Evolutionary conservation across 1,284 basidiomycete species (phyloP).

Genomic region (Lentinula novae-zelandiae): DNA sequence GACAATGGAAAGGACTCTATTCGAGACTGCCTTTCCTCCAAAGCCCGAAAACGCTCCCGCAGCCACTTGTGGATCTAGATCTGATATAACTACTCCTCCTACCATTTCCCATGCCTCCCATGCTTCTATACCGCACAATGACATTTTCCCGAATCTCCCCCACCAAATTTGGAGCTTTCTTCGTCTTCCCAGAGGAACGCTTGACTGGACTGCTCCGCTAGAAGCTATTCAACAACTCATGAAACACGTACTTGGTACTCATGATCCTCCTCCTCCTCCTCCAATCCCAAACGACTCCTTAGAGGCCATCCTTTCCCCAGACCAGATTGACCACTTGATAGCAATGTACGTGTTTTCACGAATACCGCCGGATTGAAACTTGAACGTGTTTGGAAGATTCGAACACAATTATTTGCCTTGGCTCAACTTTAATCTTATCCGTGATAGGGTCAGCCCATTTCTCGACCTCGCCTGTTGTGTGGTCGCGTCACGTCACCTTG

Average conservation of each 20-base stretch:
- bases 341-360: not conserved
- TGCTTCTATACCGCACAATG: not conserved
- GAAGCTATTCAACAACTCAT: slow-evolving; percentile 20
- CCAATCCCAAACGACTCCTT: slow-evolving; percentile 13
- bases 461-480: slow-evolving; percentile 20
- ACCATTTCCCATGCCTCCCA: not conserved
- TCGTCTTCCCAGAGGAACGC: not conserved
- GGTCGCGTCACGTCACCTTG: slow-evolving; percentile 18
- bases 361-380: not conserved
- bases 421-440: slow-evolving; percentile 20
- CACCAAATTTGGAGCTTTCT: slow-evolving; percentile 14
- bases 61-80: not conserved
- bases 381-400: slow-evolving; percentile 14
- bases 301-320: slow-evolving; percentile 10
- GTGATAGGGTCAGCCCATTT: slow-evolving; percentile 11
- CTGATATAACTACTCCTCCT: not conserved
- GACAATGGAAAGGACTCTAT: slow-evolving; percentile 17
- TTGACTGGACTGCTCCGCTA: slow-evolving; percentile 24
- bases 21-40: not conserved
- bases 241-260: slow-evolving; percentile 11
- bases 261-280: not conserved
- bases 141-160: not conserved
- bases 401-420: slow-evolving; percentile 20
- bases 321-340: slow-evolving; percentile 11
- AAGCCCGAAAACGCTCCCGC: not conserved